Conservation (phyloP, 2,329 filamentous ascomycete genomes). For the Mycogone perniciosa region DNA sequence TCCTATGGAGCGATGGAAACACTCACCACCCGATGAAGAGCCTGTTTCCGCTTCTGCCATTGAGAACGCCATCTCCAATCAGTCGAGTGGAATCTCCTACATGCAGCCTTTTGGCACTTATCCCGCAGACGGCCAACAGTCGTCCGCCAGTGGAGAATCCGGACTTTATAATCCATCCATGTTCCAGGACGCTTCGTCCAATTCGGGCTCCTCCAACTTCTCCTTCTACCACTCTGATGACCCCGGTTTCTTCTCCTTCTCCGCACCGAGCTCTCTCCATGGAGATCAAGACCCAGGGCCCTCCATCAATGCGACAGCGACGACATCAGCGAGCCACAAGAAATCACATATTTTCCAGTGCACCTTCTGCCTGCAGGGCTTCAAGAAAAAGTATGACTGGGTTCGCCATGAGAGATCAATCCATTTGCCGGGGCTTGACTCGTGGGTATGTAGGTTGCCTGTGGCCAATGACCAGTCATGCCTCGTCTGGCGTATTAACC, state of each 20-base stretch:
- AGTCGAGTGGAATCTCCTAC: not conserved
- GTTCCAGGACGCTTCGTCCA: conserved; percentile 19
- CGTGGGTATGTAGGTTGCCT: conserved; percentile 45
- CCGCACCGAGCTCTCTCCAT: conserved; percentile 12
- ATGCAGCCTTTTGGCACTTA: not conserved
- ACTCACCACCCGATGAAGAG: conserved; percentile 40
- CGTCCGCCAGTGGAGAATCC: conserved; percentile 27
- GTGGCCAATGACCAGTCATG: conserved; percentile 30
- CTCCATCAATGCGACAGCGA: conserved; percentile 16
- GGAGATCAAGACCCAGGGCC: conserved; percentile 3
- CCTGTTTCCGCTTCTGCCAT: conserved; percentile 34
- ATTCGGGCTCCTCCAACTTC: conserved; percentile 23
- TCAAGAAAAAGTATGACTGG: conserved; percentile 37
- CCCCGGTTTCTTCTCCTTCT: conserved; percentile 14
- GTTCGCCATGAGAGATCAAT: conserved; percentile 45
- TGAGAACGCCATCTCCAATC: conserved; percentile 23
- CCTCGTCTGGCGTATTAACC: conserved; percentile 42
- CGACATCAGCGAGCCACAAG: conserved; percentile 12
- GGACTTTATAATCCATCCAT: conserved; percentile 17
- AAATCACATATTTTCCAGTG: conserved; percentile 28
- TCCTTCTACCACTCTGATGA: conserved; percentile 16
- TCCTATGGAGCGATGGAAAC: conserved; percentile 38
- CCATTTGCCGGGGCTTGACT: conserved; percentile 36
- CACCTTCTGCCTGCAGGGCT: conserved; percentile 32
- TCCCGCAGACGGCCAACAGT: conserved; percentile 24